A percentile compares a stretch with the other conserved stretches of the same genome.
Evolutionary conservation across 768 basidiomycete species (phyloP).

Genomic region (Rhizopogon vinicolor): DNA sequence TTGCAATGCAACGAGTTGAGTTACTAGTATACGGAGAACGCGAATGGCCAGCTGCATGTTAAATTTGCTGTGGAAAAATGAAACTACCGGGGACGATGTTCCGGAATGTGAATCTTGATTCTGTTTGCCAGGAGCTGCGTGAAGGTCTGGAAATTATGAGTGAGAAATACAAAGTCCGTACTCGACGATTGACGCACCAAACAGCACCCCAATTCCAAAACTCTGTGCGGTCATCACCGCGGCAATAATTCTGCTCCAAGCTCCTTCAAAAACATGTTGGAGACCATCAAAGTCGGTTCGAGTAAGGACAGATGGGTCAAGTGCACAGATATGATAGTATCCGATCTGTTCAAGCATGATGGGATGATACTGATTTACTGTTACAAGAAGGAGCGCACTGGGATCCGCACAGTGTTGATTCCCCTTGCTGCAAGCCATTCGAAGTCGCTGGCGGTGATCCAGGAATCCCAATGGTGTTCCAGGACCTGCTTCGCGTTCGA

Average conservation of each 20-base stretch:
- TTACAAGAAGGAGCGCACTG: conserved; percentile 49
- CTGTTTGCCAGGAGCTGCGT: conserved; percentile 73
- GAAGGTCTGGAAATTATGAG: conserved; percentile 48
- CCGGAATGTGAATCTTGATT: conserved; percentile 67
- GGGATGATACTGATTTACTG: background rate
- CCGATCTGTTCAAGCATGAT: conserved; percentile 46
- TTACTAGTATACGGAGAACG: conserved; percentile 41
- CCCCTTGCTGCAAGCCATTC: conserved; percentile 48
- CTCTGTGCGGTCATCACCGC: conserved; percentile 56
- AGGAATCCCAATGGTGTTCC: conserved; percentile 46
- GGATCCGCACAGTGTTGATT: conserved; percentile 58
- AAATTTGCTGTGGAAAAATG: conserved; percentile 42
- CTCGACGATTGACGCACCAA: conserved; percentile 40
- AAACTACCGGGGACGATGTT: conserved; percentile 42
- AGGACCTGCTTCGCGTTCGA: conserved; percentile 36
- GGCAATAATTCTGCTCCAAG: conserved; percentile 58
- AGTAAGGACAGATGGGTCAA: conserved; percentile 50
- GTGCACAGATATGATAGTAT: conserved; percentile 64
- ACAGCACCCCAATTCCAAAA: conserved; percentile 65
- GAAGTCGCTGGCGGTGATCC: conserved; percentile 52
- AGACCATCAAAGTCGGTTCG: conserved; percentile 63
- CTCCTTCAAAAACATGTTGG: conserved; percentile 49
- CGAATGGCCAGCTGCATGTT: conserved; percentile 45
- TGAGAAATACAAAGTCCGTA: conserved; percentile 9
- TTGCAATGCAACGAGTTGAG: conserved; percentile 41